Conservation (phyloP, 345 rosid species). For the Pelargonium nanum region DNA sequence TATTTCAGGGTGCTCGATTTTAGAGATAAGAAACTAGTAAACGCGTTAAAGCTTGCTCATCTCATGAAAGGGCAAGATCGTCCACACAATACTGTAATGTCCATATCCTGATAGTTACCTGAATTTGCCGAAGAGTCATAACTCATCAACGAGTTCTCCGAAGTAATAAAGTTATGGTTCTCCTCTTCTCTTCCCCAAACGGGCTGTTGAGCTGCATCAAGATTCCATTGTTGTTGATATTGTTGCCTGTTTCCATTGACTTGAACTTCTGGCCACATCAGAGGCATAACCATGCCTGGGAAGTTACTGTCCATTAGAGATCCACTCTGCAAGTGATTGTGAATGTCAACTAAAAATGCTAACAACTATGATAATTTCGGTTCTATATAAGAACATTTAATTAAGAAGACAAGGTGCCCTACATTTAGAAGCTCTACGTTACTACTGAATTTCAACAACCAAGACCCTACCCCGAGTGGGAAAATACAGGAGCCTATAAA, state of each 20-base stretch:
- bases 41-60: too few species aligned
- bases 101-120: conserved; percentile 28
- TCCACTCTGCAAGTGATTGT: conserved; percentile 39
- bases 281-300: conserved; percentile 46
- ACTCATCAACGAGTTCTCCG: conserved; percentile 54
- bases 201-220: conserved; percentile 47
- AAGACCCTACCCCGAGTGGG: too few species aligned
- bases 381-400: conserved; percentile 19
- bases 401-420: too few species aligned
- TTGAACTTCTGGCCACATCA: conserved; percentile 55
- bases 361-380: conserved; percentile 36
- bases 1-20: conserved; percentile 1
- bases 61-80: too few species aligned
- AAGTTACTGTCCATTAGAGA: conserved; percentile 55
- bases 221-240: conserved; percentile 56
- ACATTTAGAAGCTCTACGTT: too few species aligned
- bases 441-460: too few species aligned
- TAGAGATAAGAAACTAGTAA: neutral
- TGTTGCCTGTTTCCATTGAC: conserved; percentile 46
- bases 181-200: conserved; percentile 71
- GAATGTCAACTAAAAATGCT: conserved; percentile 48
- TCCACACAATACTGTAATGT: too few species aligned
- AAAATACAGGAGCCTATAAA: too few species aligned
- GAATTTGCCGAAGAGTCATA: conserved; percentile 58
- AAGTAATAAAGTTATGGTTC: conserved; percentile 30